phyloP scores from a whole-genome alignment of 2,329 filamentous ascomycete species.

The Lasiodiplodia theobromae region DNA sequence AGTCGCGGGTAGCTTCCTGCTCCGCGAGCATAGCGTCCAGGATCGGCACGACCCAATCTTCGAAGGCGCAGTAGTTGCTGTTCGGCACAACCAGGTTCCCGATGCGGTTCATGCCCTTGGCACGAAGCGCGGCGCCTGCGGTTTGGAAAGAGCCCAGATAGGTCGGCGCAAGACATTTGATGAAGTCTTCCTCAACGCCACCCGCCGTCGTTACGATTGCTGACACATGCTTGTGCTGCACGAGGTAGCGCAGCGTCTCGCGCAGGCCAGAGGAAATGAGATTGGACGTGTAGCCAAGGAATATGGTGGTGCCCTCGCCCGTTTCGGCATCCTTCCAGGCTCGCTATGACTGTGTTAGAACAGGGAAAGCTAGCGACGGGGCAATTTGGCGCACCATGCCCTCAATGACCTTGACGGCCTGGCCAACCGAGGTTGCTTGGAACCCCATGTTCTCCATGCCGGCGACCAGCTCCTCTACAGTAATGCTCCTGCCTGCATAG shows the following conservation, averaged over 20 bases:
- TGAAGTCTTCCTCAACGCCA: conserved; percentile 95
- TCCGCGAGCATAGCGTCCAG: conserved; percentile 93
- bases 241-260: conserved; percentile 89
- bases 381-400: conserved; percentile 73
- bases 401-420: conserved; percentile 91
- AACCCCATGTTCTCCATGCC: conserved; percentile 89
- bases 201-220: conserved; percentile 95
- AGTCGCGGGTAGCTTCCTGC: conserved; percentile 79
- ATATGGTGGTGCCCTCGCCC: conserved; percentile 84
- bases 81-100: conserved; percentile 96
- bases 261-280: conserved; percentile 94
- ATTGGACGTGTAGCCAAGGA: conserved; percentile 97
- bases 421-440: conserved; percentile 79
- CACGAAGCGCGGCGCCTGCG: conserved; percentile 76
- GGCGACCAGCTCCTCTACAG: conserved; percentile 81
- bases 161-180: conserved; percentile 95
- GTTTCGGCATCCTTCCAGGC: conserved; percentile 83
- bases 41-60: conserved; percentile 97
- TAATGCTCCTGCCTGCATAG: conserved; percentile 75
- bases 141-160: conserved; percentile 89
- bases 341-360: conserved; percentile 57
- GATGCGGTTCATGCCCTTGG: conserved; percentile 91
- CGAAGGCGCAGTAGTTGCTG: conserved; percentile 95
- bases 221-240: conserved; percentile 90
- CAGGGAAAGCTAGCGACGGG: background rate